Conservation (phyloP, 2,329 filamentous ascomycete genomes). For the Aspergillus calidoustus region DNA sequence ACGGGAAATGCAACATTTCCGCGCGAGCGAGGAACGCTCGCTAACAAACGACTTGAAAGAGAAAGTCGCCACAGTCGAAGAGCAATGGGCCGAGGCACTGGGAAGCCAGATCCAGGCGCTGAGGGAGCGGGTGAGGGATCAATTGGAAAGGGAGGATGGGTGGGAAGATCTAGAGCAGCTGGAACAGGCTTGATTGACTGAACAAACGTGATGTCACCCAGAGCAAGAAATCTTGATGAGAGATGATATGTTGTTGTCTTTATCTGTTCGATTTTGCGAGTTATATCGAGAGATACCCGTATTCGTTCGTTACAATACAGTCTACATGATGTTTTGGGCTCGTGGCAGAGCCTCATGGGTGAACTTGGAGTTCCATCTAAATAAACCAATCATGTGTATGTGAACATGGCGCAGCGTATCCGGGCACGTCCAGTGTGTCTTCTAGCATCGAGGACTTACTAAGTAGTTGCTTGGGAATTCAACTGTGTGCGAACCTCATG, state of each 20-base stretch:
- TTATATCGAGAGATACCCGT: slow-evolving; percentile 22
- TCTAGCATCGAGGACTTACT: background rate
- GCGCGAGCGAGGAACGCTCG: slow-evolving; percentile 67
- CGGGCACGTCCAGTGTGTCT: background rate
- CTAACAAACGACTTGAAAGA: slow-evolving; percentile 90
- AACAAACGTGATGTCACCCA: background rate
- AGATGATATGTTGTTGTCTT: slow-evolving; percentile 13
- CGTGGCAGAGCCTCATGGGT: too few species aligned
- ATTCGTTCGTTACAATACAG: slow-evolving; percentile 24
- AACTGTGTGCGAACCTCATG: too few species aligned
- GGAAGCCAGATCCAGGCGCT: slow-evolving; percentile 75
- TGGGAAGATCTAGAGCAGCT: slow-evolving; percentile 79
- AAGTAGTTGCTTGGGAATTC: background rate
- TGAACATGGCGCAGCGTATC: background rate
- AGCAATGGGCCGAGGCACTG: slow-evolving; percentile 88
- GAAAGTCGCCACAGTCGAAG: slow-evolving; percentile 86
- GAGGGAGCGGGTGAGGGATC: slow-evolving; percentile 74
- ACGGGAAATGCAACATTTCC: slow-evolving; percentile 60
- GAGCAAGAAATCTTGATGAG: slow-evolving; percentile 3
- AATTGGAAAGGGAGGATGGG: slow-evolving; percentile 76
- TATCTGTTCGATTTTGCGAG: slow-evolving; percentile 20
- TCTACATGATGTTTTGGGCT: background rate
- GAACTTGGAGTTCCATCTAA: background rate
- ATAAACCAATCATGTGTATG: background rate
- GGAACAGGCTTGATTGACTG: slow-evolving; percentile 32